These are phyloP conservation scores for Emergomyces pasteurianus DNA, from an alignment of 2,329 filamentous ascomycete species.

Conservation along the genomic window DNA sequence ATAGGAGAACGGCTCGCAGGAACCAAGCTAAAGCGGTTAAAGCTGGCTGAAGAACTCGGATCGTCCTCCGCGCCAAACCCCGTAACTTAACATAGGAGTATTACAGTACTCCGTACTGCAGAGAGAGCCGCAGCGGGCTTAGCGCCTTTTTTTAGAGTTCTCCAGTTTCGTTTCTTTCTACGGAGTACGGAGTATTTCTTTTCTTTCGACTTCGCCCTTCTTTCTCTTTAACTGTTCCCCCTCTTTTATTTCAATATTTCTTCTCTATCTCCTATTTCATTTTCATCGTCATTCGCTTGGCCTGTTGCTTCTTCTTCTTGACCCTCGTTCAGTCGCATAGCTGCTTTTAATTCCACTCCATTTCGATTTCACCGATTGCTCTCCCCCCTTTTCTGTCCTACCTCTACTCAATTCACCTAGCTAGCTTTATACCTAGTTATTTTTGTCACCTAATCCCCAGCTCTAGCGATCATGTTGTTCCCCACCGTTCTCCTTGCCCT, in stretches of 20 bases:
- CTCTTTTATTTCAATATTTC: neutral
- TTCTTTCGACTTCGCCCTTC: too few species aligned
- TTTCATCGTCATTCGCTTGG: neutral
- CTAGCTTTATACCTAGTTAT: neutral
- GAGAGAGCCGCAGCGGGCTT: too few species aligned
- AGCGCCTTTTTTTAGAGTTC: too few species aligned
- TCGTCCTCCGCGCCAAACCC: too few species aligned
- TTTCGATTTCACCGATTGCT: neutral
- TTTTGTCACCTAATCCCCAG: neutral
- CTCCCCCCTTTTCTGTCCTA: neutral
- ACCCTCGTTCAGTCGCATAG: neutral
- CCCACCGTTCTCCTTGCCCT: conserved; percentile 20
- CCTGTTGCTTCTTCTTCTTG: neutral
- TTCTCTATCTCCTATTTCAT: neutral
- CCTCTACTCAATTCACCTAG: neutral
- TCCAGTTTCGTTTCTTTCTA: too few species aligned
- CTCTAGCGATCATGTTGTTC: conserved; percentile 13
- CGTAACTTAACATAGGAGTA: too few species aligned
- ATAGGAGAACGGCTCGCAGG: too few species aligned
- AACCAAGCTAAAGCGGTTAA: too few species aligned
- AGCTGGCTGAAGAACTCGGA: too few species aligned
- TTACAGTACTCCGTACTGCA: too few species aligned
- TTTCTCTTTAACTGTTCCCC: neutral
- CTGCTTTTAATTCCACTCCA: neutral
- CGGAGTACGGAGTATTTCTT: too few species aligned